phyloP scores from a whole-genome alignment of 108 stramenopile genomes.

The Mediolabrus comicus region DNA sequence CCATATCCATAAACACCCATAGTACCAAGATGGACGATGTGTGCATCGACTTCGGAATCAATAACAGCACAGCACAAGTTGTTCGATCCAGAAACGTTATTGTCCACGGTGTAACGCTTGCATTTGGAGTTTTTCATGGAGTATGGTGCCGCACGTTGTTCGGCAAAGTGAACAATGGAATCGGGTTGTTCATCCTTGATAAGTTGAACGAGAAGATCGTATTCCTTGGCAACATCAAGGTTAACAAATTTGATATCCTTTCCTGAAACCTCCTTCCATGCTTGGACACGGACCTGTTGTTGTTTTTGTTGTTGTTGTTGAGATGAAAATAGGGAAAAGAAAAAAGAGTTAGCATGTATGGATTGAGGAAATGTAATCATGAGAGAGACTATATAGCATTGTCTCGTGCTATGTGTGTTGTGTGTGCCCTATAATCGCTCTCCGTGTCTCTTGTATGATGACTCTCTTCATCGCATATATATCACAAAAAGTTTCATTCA shows the following conservation, averaged over 20 bases:
- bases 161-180: constrained; percentile 96
- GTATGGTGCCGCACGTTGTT: constrained; percentile 98
- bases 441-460: too few relatives aligned
- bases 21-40: constrained; percentile 98
- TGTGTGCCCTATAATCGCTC: too few relatives aligned
- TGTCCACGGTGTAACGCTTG: constrained; percentile 98
- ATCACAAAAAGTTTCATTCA: constrained; percentile 32
- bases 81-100: constrained; percentile 96
- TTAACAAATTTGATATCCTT: constrained; percentile 91
- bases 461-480: too few relatives aligned
- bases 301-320: too few relatives aligned
- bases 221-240: constrained; percentile 94
- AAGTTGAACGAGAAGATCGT: constrained; percentile 90
- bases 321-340: background rate
- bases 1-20: constrained; percentile 99
- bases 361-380: background rate
- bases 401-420: too few relatives aligned
- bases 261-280: constrained; percentile 95
- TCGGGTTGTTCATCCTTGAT: constrained; percentile 93
- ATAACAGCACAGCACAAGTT: constrained; percentile 96
- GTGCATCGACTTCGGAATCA: constrained; percentile 91
- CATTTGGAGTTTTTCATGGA: constrained; percentile 92
- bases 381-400: background rate
- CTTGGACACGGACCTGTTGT: constrained; percentile 70
- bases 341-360: constrained; percentile 1